phyloP scores from a whole-genome alignment of 2,329 filamentous ascomycete species.

The Paracoccidioides brasiliensis region DNA sequence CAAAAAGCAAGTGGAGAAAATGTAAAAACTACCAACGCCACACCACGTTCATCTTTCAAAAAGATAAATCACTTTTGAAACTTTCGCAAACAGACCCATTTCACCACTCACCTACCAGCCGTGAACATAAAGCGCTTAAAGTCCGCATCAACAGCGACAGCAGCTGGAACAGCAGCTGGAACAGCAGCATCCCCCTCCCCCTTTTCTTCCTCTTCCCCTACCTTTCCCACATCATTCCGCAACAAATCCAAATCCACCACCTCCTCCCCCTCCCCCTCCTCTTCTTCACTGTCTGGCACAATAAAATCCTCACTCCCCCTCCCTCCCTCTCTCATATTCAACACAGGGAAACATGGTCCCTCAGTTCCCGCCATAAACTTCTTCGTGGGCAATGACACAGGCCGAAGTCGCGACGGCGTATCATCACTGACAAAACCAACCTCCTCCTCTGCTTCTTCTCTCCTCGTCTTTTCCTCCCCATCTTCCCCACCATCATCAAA shows the following conservation, averaged over 20 bases:
- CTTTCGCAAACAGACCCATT: no score
- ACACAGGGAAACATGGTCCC: background rate
- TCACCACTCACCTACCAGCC: background rate
- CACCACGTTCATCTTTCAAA: no score
- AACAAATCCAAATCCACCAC: conserved; percentile 3
- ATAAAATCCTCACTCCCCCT: conserved; percentile 40
- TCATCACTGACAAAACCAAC: background rate
- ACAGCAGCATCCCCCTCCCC: no score
- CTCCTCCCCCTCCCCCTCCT: conserved; percentile 15
- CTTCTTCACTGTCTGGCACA: conserved; percentile 41
- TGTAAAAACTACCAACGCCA: background rate
- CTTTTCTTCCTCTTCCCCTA: background rate
- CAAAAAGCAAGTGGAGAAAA: conserved; percentile 3
- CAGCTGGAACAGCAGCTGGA: no score
- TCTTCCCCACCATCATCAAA: background rate
- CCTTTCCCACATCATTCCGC: background rate
- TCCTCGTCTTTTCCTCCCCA: no score
- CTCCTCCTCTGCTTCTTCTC: background rate
- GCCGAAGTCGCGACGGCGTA: background rate
- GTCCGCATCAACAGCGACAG: conserved; percentile 1
- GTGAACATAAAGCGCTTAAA: conserved; percentile 8
- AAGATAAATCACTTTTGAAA: no score
- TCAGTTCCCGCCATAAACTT: background rate
- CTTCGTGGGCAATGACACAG: no score
- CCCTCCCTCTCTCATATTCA: conserved; percentile 6